Percentiles rank a stretch among this genome's conserved stretches.
phyloP scores from a whole-genome alignment of 768 basidiomycete species.

The Cytidiella melzeri region DNA sequence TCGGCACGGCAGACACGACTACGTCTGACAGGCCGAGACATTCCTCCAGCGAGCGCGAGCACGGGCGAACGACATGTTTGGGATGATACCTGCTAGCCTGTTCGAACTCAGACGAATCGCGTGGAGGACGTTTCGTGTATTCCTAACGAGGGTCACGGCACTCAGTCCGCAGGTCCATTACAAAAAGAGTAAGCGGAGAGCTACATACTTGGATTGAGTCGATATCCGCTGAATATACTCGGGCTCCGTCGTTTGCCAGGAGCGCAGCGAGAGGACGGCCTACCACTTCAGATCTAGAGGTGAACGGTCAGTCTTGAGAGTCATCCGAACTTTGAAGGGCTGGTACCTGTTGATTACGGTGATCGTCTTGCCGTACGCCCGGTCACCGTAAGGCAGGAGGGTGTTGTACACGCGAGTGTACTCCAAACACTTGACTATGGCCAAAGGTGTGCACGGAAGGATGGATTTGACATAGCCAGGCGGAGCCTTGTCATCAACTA shows the following conservation, averaged over 20 bases:
- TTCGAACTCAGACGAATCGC: conserved; percentile 29
- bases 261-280: conserved; percentile 95
- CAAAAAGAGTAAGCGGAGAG: neutral
- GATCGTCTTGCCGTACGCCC: conserved; percentile 88
- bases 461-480: conserved; percentile 91
- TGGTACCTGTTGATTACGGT: conserved; percentile 88
- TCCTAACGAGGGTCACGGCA: conserved; percentile 40
- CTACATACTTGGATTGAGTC: conserved; percentile 78
- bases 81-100: conserved; percentile 61
- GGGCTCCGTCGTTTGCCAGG: conserved; percentile 92
- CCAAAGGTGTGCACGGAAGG: conserved; percentile 94
- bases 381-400: conserved; percentile 88
- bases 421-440: conserved; percentile 93
- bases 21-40: conserved; percentile 86
- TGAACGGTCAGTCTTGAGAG: neutral
- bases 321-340: neutral
- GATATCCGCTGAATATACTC: conserved; percentile 93
- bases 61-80: conserved; percentile 74
- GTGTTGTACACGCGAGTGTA: conserved; percentile 89
- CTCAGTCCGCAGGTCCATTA: conserved; percentile 1
- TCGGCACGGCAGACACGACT: conserved; percentile 92
- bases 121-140: conserved; percentile 83
- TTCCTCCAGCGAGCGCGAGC: conserved; percentile 62
- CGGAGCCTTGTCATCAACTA: conserved; percentile 58
- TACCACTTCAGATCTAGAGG: conserved; percentile 84